Conservation (phyloP, 495 filamentous ascomycete species). For the Chaetomidium leptoderma region DNA sequence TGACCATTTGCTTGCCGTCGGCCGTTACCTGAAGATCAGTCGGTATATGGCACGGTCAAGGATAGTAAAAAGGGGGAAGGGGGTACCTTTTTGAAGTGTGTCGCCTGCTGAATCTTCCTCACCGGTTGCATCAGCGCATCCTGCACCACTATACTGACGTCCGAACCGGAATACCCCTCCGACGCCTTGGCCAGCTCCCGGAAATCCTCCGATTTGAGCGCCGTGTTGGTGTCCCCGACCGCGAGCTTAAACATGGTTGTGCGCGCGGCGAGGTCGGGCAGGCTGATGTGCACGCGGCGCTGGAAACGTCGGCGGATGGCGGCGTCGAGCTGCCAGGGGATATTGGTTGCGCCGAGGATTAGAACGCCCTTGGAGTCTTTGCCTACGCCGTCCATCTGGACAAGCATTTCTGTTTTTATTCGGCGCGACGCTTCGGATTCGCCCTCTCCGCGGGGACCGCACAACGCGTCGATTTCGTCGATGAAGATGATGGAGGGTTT, state of each 20-base stretch:
- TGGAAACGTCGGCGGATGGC: conserved; percentile 97
- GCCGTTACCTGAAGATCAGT: conserved; percentile 54
- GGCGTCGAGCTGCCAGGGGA: conserved; percentile 98
- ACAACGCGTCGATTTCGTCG: conserved; percentile 96
- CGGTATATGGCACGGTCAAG: not conserved
- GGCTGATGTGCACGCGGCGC: conserved; percentile 85
- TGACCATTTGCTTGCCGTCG: conserved; percentile 71
- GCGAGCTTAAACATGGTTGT: conserved; percentile 97
- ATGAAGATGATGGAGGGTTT: conserved; percentile 99
- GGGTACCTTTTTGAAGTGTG: conserved; percentile 90
- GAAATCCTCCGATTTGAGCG: conserved; percentile 73
- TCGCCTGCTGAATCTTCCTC: conserved; percentile 94
- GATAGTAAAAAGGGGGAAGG: not conserved
- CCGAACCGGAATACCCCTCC: conserved; percentile 91
- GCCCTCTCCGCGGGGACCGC: conserved; percentile 92
- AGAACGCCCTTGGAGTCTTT: conserved; percentile 89
- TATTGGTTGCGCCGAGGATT: conserved; percentile 95
- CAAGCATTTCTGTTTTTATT: conserved; percentile 97
- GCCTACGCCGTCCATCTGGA: conserved; percentile 99
- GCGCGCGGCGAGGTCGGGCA: conserved; percentile 82
- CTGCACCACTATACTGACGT: conserved; percentile 95
- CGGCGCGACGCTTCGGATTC: conserved; percentile 94
- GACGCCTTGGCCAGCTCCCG: conserved; percentile 71
- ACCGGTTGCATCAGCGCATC: conserved; percentile 98
- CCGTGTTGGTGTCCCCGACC: conserved; percentile 84